phyloP scores from a whole-genome alignment of 371 early-diverging fungal species.

The Mucor sp. region DNA sequence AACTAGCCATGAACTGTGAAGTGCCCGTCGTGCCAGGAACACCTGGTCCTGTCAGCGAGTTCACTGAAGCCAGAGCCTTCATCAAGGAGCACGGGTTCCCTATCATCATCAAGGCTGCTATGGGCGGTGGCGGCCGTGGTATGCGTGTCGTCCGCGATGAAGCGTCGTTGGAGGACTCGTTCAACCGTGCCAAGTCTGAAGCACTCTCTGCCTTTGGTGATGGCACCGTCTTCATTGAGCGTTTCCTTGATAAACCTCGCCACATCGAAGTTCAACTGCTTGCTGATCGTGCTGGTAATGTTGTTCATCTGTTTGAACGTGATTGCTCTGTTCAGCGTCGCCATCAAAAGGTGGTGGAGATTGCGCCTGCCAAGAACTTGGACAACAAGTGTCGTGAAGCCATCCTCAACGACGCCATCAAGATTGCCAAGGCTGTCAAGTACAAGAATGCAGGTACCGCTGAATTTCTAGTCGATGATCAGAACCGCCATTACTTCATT shows the following conservation, averaged over 20 bases:
- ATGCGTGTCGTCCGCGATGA: slow-evolving; percentile 89
- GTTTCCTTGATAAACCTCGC: slow-evolving; percentile 88
- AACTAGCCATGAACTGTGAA: slow-evolving; percentile 73
- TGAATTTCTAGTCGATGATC: slow-evolving; percentile 93
- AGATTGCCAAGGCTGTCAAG: slow-evolving; percentile 84
- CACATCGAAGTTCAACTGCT: slow-evolving; percentile 98
- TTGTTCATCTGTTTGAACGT: slow-evolving; percentile 89
- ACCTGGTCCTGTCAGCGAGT: slow-evolving; percentile 79
- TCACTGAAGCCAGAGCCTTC: slow-evolving; percentile 71
- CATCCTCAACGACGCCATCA: slow-evolving; percentile 89
- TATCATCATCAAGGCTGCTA: slow-evolving; percentile 96
- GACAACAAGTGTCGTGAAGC: slow-evolving; percentile 68
- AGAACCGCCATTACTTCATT: slow-evolving; percentile 92
- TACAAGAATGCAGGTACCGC: slow-evolving; percentile 98
- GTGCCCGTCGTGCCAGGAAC: slow-evolving; percentile 91
- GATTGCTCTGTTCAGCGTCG: slow-evolving; percentile 99
- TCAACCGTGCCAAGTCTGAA: slow-evolving; percentile 84
- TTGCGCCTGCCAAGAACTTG: slow-evolving; percentile 85
- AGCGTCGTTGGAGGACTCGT: slow-evolving; percentile 68
- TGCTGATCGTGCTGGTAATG: slow-evolving; percentile 89
- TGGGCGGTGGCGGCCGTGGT: slow-evolving; percentile 98
- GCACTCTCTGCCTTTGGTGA: slow-evolving; percentile 95
- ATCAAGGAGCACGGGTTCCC: slow-evolving; percentile 87
- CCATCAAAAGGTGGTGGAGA: slow-evolving; percentile 97
- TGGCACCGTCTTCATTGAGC: slow-evolving; percentile 93